Base-by-base conservation (phyloP, 768 basidiomycete species). In the Psilocybe tampanensis region DNA sequence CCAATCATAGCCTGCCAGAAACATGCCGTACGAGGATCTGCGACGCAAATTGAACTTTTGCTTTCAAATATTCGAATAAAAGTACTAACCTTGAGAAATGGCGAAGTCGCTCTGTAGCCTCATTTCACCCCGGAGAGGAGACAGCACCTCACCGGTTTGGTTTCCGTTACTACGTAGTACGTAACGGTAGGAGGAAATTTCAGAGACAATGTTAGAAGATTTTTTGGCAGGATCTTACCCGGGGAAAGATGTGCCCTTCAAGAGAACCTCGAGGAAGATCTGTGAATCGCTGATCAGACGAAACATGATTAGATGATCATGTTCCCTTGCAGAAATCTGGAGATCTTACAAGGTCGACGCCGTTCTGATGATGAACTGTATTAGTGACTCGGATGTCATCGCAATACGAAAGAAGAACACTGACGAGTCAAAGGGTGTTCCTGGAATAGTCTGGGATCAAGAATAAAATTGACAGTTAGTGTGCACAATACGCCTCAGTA, bases 61-160 rank as follows among this genome's bases (percentile, higher is more conserved):
- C 8, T 34, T 15, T 15, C 33, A 8, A 34, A 34, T 7, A 34
- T 15, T 8, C 33, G 8, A 34, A 34, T 13, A 8, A n/a, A 13
- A n/a, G 4, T 13, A 13, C 36, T 39, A 13, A 39, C 36, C 36
- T 39, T 39, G 36, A 11, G 67, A 58, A 21, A 71, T 47, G 19
- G 49, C 61, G 43, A 67, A 72, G 64, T 77, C 75, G 48, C 73
- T 74, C 60, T 76, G 71, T 15, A 77, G 69, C 52, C 75, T 72
- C 66, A 78, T 68, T 59, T 74, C 75, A 17, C 76, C 76, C 19
- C 58, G 59, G 12, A 77, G 62, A 7, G 74, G 71, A 1, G 74
- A 74, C 29, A 56, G 21, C 1, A 72, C 71, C 57, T 76, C 72
- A 52, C 77, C 76, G 1, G 63, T 23, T 9, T 69, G 59, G 18